Percentiles rank a stretch among this genome's conserved stretches.
Evolutionary conservation across 495 filamentous ascomycete genomes (phyloP).

Genomic region (Copromyces sp.): DNA sequence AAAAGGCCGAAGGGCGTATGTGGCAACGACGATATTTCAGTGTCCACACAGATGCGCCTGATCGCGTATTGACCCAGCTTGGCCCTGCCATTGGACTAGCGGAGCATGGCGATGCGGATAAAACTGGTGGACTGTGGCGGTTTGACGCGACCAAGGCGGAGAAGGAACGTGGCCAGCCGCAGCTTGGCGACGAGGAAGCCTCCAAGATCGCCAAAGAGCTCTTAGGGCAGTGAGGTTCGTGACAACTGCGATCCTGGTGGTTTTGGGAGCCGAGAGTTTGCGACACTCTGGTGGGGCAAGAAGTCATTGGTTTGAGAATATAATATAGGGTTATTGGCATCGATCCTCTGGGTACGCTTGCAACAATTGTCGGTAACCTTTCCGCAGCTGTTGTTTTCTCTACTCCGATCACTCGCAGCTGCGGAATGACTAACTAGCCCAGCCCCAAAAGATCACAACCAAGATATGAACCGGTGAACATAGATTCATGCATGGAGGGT

Average conservation of each 20-base stretch:
- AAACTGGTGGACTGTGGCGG: constrained; percentile 82
- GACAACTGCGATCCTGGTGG: not conserved
- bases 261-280: not conserved
- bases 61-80: constrained; percentile 48
- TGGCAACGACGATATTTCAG: constrained; percentile 86
- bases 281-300: not conserved
- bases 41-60: constrained; percentile 34
- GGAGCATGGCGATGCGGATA: constrained; percentile 55
- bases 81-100: constrained; percentile 45
- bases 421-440: not conserved
- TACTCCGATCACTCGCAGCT: not conserved
- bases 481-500: not conserved
- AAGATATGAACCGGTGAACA: not conserved
- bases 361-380: not conserved
- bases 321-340: not conserved
- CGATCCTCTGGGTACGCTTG: not conserved
- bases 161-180: constrained; percentile 27
- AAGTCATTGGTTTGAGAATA: not conserved
- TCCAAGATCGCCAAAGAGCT: constrained; percentile 27
- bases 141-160: constrained; percentile 61
- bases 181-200: constrained; percentile 30
- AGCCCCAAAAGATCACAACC: not conserved
- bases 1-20: constrained; percentile 64
- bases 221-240: constrained; percentile 28
- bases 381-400: not conserved